Base-by-base conservation (phyloP, 208 protist genomes). In the Crithidia brevicula region DNA sequence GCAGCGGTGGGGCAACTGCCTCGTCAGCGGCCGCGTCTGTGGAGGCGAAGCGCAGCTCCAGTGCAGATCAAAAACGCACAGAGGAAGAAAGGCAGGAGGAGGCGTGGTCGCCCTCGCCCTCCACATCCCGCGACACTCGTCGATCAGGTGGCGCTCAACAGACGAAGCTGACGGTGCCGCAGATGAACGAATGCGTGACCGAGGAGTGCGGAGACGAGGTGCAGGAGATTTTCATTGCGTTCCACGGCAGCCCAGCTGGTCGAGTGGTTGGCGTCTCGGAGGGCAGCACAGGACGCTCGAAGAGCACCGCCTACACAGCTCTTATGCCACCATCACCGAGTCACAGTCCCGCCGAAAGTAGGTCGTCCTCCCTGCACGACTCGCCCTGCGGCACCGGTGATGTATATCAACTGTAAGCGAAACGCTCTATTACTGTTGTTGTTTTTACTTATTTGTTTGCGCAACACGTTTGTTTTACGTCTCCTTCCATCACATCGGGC, bases 251-350 rank as follows among this genome's bases (percentile, higher is more conserved):
- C n/a, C 58, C 58, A 8, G 40, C 58, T 15, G 58, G 6, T 28
- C 27, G 11, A 3, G 30, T 20, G 3, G 27, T 31, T 15, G 8
- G 22, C 0, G 52, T 6, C n/a, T 64, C 58, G 0, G 28, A 53
- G n/a, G n/a, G 58, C 45, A 52, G 58, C 45, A 52, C 58, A 31
- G 16, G 58, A 10, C 58, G 58, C 3, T 64, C 58, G 0, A 64
- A 28, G n/a, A 64, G 58, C 20, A 64, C 43, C 43, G 58, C 31
- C 43, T 64, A 64, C 58, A 52, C 58, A 5, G 58, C 30, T 1
- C n/a, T 64, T 6, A 51, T 64, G 58, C 58, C 58, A 11, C 58
- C 58, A 4, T 64, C 58, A 3, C 58, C 45, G 1, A 64, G 58
- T 30, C 30, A 45, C 45, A 64, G 58, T 38, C 43, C 40, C 4